Base-by-base conservation (phyloP, 768 basidiomycete species). In the Pleurotus eryngii region DNA sequence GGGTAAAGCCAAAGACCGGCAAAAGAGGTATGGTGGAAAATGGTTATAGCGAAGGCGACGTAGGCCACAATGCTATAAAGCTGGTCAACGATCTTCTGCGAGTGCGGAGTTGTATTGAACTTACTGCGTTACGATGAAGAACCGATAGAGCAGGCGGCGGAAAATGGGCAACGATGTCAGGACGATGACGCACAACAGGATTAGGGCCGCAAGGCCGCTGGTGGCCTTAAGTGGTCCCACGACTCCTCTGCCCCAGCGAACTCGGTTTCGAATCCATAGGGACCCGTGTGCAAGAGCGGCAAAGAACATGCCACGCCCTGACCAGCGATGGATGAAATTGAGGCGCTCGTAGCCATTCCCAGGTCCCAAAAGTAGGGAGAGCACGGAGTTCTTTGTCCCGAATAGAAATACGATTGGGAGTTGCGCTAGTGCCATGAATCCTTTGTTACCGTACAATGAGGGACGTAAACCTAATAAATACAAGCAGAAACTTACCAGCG, bases 11-110 rank as follows among this genome's bases (percentile, higher is more conserved):
- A 96, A 1, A 91, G 90, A 0, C 77, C 54, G 4, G 90, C 87
- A 60, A 89, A 95, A 1, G 80, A 73, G 0, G 94, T 91, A 64
- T 96, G 95, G 66, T 92, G 90, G 66, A 90, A 91, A 20, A 94
- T 71, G 12, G 85, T 85, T 15, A 93, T 77, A 46, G 86, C 80
- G 60, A 89, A 84, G 0, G 81, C 77, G 30, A 77, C 77, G 43
- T 85, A 75, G 6, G 81, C 74, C 14, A 88, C 63, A 57, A 85
- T 74, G 22, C 84, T 77, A 15, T 70, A 63, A 60, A 72, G 73
- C 42, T 6, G 12, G 1, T 50, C 5, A 50, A 17, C 30, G 11
- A 24, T 5, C 26, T 5, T 24, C 6, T 38, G 8, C n/a, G 6
- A 39, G 15, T 6, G 38, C 38, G 14, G 5, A 3, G 38, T 12